phyloP scores from a whole-genome alignment of 1,284 basidiomycete species.

The Ustilago xerochloae region DNA sequence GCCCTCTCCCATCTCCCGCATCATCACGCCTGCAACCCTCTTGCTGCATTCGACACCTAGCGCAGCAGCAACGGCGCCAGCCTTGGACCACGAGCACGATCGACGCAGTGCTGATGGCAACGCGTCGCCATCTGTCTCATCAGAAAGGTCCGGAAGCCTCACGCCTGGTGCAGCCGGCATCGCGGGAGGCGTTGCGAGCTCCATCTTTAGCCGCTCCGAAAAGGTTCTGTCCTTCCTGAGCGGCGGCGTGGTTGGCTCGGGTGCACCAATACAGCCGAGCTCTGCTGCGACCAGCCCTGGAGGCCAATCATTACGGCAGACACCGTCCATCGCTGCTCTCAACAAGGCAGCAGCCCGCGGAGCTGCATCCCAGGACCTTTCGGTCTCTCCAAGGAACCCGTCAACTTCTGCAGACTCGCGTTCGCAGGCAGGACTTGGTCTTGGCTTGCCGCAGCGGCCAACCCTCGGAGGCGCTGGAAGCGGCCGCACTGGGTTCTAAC shows the following conservation, averaged over 20 bases:
- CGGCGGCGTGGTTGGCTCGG: constrained; percentile 34
- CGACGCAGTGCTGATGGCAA: constrained; percentile 13
- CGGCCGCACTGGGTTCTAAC: constrained; percentile 31
- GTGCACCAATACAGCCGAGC: constrained; percentile 29
- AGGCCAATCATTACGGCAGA: constrained; percentile 21
- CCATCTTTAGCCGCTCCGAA: constrained; percentile 38
- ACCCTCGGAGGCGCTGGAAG: constrained; percentile 30
- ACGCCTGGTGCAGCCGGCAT: constrained; percentile 27
- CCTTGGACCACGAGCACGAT: constrained; percentile 1
- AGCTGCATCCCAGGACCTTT: constrained; percentile 25
- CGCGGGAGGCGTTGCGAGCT: constrained; percentile 28
- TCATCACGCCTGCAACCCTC: constrained; percentile 62
- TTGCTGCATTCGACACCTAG: constrained; percentile 44
- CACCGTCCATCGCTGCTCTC: constrained; percentile 38
- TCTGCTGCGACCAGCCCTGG: constrained; percentile 2
- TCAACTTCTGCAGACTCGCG: constrained; percentile 6
- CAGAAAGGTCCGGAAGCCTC: constrained; percentile 30
- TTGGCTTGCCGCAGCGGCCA: constrained; percentile 31
- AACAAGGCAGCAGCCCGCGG: constrained; percentile 44
- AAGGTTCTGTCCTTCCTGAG: constrained; percentile 47
- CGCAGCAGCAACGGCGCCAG: constrained; percentile 8
- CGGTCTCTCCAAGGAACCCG: constrained; percentile 21
- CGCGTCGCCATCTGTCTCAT: constrained; percentile 35
- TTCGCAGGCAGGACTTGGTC: constrained; percentile 21
- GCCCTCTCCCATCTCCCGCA: constrained; percentile 49